A percentile compares a stretch with the other conserved stretches of the same genome.
phyloP scores from a whole-genome alignment of 257 asterid species.

The Solanum tarijense region DNA sequence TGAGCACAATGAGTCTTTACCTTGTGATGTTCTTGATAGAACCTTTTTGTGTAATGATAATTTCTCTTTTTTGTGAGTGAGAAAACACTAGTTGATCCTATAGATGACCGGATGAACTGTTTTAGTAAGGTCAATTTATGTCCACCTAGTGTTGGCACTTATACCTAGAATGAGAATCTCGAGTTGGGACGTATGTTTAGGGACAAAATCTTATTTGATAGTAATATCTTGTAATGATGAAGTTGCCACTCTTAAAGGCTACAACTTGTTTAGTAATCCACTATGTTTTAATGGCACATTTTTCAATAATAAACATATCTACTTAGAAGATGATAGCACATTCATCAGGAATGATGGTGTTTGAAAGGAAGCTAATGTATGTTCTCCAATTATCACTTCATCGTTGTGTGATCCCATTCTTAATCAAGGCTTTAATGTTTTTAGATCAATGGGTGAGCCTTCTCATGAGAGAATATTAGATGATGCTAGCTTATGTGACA shows the following conservation, averaged over 20 bases:
- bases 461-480: neutral
- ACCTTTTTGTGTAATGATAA: no score
- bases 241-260: neutral
- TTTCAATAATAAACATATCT: neutral
- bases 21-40: no score
- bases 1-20: no score
- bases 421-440: neutral
- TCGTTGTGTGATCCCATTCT: neutral
- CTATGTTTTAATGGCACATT: neutral
- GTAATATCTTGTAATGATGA: neutral
- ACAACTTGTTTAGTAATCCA: neutral
- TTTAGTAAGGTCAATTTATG: no score
- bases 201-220: no score
- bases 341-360: neutral
- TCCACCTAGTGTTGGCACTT: no score
- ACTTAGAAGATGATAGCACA: neutral
- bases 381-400: neutral
- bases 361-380: neutral
- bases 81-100: no score
- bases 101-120: no score
- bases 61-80: no score
- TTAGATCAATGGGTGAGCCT: neutral
- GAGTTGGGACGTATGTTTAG: no score
- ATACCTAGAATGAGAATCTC: no score
- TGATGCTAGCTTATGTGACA: no score